Conservation (phyloP, 139 green algal species). For the Chlorella sp. region DNA sequence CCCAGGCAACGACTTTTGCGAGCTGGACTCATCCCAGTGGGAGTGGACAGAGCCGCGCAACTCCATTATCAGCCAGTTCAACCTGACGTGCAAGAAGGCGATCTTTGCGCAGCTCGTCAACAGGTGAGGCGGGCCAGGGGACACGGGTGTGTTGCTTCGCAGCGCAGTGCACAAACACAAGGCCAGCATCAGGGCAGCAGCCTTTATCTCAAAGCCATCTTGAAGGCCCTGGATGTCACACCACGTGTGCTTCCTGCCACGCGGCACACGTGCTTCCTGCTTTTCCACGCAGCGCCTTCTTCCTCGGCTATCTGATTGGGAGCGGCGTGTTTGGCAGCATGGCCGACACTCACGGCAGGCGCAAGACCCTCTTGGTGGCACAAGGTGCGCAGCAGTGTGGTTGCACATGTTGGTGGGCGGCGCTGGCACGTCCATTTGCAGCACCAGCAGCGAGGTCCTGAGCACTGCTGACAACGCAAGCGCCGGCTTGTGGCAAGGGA, state of each 20-base stretch:
- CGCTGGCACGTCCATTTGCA: too few relatives aligned
- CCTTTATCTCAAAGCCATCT: too few relatives aligned
- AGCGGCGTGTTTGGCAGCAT: slow-evolving; percentile 31
- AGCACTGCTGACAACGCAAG: too few relatives aligned
- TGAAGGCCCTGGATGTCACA: too few relatives aligned
- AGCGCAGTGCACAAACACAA: too few relatives aligned
- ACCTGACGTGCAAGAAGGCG: slow-evolving; percentile 43
- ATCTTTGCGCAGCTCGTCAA: slow-evolving; percentile 44
- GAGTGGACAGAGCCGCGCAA: slow-evolving; percentile 7
- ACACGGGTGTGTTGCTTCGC: too few relatives aligned
- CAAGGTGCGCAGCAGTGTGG: background rate
- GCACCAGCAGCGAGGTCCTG: too few relatives aligned
- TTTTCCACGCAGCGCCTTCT: slow-evolving; percentile 54
- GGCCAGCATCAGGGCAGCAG: too few relatives aligned
- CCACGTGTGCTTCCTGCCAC: too few relatives aligned
- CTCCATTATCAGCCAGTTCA: slow-evolving; percentile 31
- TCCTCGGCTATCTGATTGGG: slow-evolving; percentile 49
- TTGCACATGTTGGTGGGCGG: background rate
- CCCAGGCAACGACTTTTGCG: slow-evolving; percentile 5
- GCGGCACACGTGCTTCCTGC: too few relatives aligned
- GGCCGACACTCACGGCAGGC: slow-evolving; percentile 28
- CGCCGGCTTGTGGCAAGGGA: too few relatives aligned
- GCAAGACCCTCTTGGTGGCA: slow-evolving; percentile 13
- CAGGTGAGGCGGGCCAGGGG: too few relatives aligned
- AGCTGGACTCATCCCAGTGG: background rate